Conservation (phyloP, 345 rosid genomes). For the Euphorbia lathyris region DNA sequence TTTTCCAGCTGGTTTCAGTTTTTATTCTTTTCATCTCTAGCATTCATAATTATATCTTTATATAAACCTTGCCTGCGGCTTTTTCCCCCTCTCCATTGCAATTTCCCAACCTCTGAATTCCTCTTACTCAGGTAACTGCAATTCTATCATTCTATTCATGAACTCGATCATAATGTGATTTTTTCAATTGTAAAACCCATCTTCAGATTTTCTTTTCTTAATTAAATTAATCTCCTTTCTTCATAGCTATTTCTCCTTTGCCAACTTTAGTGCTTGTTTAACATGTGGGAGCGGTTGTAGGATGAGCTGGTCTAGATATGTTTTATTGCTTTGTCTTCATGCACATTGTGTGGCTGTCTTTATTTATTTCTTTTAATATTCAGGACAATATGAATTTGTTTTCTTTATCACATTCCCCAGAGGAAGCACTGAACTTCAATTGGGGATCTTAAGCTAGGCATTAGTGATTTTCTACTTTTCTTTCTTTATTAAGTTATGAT, state of each 20-base stretch:
- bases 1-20: conserved; percentile 23
- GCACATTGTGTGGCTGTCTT: conserved; percentile 20
- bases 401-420: conserved; percentile 9
- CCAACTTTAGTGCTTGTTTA: background rate
- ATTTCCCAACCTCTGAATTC: conserved; percentile 34
- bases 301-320: conserved; percentile 39
- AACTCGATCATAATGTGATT: background rate
- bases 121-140: too few relatives aligned
- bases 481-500: too few relatives aligned
- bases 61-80: conserved; percentile 22
- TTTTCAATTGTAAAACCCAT: too few relatives aligned
- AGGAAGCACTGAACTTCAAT: background rate
- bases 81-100: conserved; percentile 10
- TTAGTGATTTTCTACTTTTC: too few relatives aligned
- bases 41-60: conserved; percentile 21
- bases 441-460: conserved; percentile 23
- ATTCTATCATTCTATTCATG: conserved; percentile 5
- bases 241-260: background rate
- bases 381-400: background rate
- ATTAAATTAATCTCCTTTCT: too few relatives aligned
- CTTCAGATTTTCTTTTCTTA: too few relatives aligned
- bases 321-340: conserved; percentile 8
- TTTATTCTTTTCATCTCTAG: too few relatives aligned
- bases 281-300: background rate
- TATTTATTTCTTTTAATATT: background rate